Evolutionary conservation across 208 protist species (phyloP), one percentile per base, ranked within the genome.

Genomic region (Borovskyia barvae): DNA sequence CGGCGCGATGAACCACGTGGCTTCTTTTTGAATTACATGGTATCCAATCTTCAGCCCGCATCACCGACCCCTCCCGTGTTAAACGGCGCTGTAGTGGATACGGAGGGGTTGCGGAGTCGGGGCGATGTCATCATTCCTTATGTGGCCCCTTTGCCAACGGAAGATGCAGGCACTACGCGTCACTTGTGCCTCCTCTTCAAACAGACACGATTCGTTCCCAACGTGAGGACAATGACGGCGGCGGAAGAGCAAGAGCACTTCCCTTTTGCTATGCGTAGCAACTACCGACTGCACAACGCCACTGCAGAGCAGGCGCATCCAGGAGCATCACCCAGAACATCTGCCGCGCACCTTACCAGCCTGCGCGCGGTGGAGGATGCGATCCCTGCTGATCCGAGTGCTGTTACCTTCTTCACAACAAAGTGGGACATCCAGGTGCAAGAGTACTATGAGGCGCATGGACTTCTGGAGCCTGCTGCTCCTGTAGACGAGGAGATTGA

Each of bases 361-460:
- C 69, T 96, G 50, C 65, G 62, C 11, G 59, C 55, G 3, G 82
- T 92, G 15, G 84, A 96, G 60, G 48, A 33, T 1, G 50, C 70
- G 20, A 54, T 96, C 17, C 49, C 68, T 3, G 46, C 72, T 5
- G 77, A 85, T 25, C 82, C 90, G 7, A 66, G 70, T 50, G 85
- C 85, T 1, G 78, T 79, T 14, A 96, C 84, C 6, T 88, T 96
- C 60, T 92, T 96, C 66, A 82, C 87, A 15, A 96, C 91, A 9
- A 90, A 82, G 68, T 96, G 91, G 88, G 91, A 96, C 52, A 96
- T 96, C 53, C 87, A 94, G 40, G 91, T 96, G 30, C 91, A 96
- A 70, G 87, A 96, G 72, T 96, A 80, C 63, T 96, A 96, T 64
- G 83, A 91, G 51, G 60, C 56, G 25, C 37, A 75, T n/a, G 80